Evolutionary conservation across 768 basidiomycete species (phyloP).

Genomic region (Auricularia sp.): DNA sequence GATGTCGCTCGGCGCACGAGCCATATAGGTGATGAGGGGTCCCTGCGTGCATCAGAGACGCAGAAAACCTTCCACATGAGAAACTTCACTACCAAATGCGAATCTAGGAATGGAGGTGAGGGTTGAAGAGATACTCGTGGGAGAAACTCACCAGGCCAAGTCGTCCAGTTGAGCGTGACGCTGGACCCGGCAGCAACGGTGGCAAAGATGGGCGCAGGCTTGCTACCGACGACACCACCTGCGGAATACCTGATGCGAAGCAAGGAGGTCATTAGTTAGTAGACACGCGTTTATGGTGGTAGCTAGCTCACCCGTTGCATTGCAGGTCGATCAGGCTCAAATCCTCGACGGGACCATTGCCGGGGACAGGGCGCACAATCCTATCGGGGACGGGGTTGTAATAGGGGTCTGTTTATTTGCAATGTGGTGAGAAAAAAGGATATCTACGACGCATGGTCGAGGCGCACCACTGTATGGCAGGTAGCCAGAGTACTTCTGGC

Average conservation of each 20-base stretch:
- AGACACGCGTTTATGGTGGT: not conserved
- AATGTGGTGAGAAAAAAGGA: not conserved
- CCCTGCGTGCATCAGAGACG: slow-evolving; percentile 19
- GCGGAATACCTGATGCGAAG: slow-evolving; percentile 10
- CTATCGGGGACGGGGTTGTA: slow-evolving; percentile 27
- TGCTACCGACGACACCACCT: slow-evolving; percentile 23
- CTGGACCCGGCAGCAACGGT: slow-evolving; percentile 33
- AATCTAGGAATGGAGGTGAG: slow-evolving; percentile 1
- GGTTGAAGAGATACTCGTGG: too few relatives aligned
- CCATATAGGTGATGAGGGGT: slow-evolving; percentile 39
- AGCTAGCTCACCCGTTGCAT: slow-evolving; percentile 18
- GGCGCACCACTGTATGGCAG: slow-evolving; percentile 22
- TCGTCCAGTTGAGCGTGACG: slow-evolving; percentile 33
- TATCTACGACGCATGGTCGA: not conserved
- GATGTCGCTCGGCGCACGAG: slow-evolving; percentile 34
- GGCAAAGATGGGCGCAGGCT: slow-evolving; percentile 30
- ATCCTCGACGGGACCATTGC: slow-evolving; percentile 32
- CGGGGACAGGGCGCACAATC: slow-evolving; percentile 34
- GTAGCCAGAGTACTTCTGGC: slow-evolving; percentile 29
- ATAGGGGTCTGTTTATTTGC: slow-evolving; percentile 21
- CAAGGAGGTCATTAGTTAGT: not conserved
- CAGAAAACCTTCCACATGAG: not conserved
- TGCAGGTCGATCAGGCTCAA: slow-evolving; percentile 29
- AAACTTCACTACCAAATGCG: slow-evolving; percentile 9
- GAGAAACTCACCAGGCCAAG: slow-evolving; percentile 15